Base-by-base conservation (phyloP, 257 asterid species). In the Thymus quinquecostatus region DNA sequence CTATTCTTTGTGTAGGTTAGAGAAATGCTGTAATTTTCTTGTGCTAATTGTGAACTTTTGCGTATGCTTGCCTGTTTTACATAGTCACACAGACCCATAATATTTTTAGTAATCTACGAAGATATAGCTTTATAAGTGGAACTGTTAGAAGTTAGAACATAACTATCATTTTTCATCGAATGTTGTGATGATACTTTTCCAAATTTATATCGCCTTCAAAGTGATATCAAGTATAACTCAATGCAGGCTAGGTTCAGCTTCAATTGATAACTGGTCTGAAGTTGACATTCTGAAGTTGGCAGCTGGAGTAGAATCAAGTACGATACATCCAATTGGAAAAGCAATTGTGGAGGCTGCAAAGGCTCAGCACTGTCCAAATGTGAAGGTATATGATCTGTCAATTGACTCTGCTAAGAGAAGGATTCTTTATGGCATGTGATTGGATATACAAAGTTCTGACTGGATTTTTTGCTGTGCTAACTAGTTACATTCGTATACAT, bases 291-390 rank as follows among this genome's bases (percentile, higher is more conserved):
- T 95, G 82, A 86, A 78, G 83, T 78, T 95, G 51, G 99, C 98
- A 21, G 97, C 99, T 77, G 98, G 96, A 76, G 97, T 95, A 72
- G 99, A 95, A 82, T 86, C 91, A 21, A 89, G 89, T 81, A 92
- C 99, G 45, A 92, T 86, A 77, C 99, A 95, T 82, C 99, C 99
- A 67, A 90, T 95, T 66, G 99, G 99, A 71, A 95, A 92, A 85
- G 96, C 99, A 72, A 95, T 95, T 34, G 94, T 92, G 13, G 86
- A 85, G 81, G 98, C 98, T 67, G 98, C 99, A 64, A 87, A 66
- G 74, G 80, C 86, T 58, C 71, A 70, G 61, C 83, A 88, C 69
- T 87, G 88, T 74, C 82, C 82, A 57, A 78, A 60, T 56, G 68
- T 80, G 67, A 86, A 88, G 98, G 99, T 92, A 78, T 12, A 48